Conservation (phyloP, 805 yeast genomes). For the Lipomyces japonicus region DNA sequence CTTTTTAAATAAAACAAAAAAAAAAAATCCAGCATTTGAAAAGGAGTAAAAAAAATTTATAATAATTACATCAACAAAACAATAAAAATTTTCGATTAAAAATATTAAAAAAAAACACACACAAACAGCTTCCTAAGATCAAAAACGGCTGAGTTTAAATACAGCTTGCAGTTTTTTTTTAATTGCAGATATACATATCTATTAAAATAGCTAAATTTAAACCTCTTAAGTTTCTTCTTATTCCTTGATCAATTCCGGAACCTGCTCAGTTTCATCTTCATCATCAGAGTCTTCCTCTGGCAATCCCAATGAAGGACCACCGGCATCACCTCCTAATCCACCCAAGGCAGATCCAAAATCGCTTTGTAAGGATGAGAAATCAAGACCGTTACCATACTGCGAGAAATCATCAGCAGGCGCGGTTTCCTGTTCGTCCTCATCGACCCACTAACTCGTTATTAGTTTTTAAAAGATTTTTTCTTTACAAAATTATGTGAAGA, state of each 20-base stretch:
- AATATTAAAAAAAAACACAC: background rate
- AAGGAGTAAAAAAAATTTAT: too few relatives aligned
- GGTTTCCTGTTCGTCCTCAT: conserved; percentile 94
- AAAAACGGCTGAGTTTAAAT: too few relatives aligned
- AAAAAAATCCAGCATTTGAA: background rate
- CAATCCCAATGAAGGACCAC: conserved; percentile 21
- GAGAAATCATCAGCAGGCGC: conserved; percentile 47
- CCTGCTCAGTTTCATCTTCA: conserved; percentile 13
- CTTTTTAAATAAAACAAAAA: background rate
- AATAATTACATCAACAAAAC: background rate
- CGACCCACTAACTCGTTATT: conserved; percentile 65
- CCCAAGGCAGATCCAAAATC: conserved; percentile 41
- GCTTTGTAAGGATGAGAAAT: conserved; percentile 39
- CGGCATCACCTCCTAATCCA: conserved; percentile 37
- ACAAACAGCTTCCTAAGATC: too few relatives aligned
- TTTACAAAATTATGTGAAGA: too few relatives aligned
- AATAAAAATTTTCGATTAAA: too few relatives aligned
- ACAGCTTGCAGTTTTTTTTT: too few relatives aligned
- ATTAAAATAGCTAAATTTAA: too few relatives aligned
- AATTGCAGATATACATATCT: too few relatives aligned
- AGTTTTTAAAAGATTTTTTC: too few relatives aligned
- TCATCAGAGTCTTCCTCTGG: conserved; percentile 28
- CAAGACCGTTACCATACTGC: conserved; percentile 36
- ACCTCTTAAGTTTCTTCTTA: too few relatives aligned
- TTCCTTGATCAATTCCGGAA: too few relatives aligned